Evolutionary conservation across 148 eudicot genomes (phyloP).

Genomic region (Agrostemma githago): DNA sequence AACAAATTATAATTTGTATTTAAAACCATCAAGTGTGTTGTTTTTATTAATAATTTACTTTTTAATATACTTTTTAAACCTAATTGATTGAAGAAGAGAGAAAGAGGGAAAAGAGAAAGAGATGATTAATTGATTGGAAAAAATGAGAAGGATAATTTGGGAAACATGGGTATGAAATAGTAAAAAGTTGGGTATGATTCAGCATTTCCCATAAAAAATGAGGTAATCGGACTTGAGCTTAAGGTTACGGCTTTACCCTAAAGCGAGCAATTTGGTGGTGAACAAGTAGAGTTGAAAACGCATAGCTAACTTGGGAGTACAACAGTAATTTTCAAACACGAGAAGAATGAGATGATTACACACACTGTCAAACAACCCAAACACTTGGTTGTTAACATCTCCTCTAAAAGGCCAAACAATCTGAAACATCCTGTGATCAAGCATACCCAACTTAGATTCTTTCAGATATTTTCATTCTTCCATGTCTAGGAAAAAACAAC

Average conservation of each 20-base stretch:
- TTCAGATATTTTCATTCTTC: background rate
- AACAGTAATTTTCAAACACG: conserved; percentile 1
- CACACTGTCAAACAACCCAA: conserved; percentile 2
- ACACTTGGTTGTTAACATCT: conserved; percentile 1
- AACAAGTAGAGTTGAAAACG: conserved; percentile 1
- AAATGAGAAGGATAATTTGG: no score
- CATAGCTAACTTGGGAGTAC: background rate
- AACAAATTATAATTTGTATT: no score
- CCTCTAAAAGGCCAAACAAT: conserved; percentile 4
- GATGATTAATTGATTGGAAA: no score
- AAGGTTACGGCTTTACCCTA: background rate
- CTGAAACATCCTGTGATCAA: conserved; percentile 5
- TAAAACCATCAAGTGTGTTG: no score
- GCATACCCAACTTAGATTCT: conserved; percentile 7
- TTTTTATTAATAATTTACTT: no score
- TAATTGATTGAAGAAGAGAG: no score
- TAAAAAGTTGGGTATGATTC: no score
- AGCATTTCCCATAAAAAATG: no score
- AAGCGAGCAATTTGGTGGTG: background rate
- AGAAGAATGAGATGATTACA: conserved; percentile 9
- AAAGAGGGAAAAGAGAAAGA: no score
- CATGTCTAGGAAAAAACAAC: background rate
- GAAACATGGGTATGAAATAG: no score
- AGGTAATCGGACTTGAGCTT: background rate
- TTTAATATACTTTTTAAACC: no score